phyloP scores from a whole-genome alignment of 805 yeast species.

The Lachancea fermentati region DNA sequence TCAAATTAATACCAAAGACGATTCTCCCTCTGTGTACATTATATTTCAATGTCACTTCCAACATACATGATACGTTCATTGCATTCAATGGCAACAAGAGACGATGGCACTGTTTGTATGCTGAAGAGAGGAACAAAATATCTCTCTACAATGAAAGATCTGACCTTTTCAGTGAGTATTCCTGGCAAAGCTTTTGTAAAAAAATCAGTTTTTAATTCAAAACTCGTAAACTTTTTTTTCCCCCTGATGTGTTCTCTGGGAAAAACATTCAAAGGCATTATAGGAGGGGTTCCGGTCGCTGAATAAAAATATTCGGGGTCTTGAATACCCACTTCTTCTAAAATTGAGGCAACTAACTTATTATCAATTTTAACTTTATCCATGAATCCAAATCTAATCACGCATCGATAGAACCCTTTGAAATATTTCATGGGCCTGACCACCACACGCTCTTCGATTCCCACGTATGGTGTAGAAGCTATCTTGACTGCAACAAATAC shows the following conservation, averaged over 20 bases:
- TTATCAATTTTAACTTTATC: slow-evolving; percentile 24
- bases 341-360: background rate
- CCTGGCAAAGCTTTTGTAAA: background rate
- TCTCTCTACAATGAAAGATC: slow-evolving; percentile 6
- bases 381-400: slow-evolving; percentile 47
- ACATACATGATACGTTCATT: slow-evolving; percentile 8
- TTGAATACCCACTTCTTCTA: background rate
- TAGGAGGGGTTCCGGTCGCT: background rate
- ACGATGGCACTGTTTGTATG: slow-evolving; percentile 5
- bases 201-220: background rate
- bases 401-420: slow-evolving; percentile 44
- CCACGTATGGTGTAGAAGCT: slow-evolving; percentile 39
- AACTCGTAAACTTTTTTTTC: background rate
- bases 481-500: slow-evolving; percentile 41
- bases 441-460: slow-evolving; percentile 36
- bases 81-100: slow-evolving; percentile 3
- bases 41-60: slow-evolving; percentile 5
- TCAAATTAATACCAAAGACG: no score
- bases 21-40: no score
- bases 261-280: background rate
- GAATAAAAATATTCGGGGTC: background rate
- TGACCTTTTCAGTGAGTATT: background rate
- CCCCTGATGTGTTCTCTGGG: background rate
- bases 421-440: slow-evolving; percentile 36
- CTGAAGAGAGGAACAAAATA: slow-evolving; percentile 7